phyloP scores from a whole-genome alignment of 2,329 filamentous ascomycete genomes.

The Dendryphion nanum region DNA sequence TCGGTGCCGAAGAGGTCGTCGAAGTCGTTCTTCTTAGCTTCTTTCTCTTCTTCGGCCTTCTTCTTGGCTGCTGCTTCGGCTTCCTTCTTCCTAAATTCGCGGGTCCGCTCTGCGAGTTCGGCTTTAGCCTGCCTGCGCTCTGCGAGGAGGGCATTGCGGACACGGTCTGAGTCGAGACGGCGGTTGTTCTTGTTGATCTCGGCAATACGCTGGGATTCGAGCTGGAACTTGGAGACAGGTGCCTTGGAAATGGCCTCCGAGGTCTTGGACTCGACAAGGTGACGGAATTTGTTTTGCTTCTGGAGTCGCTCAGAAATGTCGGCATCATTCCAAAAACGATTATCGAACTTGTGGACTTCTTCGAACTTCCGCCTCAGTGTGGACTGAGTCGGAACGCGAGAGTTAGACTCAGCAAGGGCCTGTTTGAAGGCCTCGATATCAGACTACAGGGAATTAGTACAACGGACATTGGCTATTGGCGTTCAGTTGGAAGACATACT shows the following conservation, averaged over 20 bases:
- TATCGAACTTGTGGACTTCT: constrained; percentile 76
- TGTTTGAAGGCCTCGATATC: constrained; percentile 82
- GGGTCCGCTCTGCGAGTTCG: constrained; percentile 40
- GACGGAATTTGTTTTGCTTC: constrained; percentile 55
- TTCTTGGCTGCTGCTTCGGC: constrained; percentile 54
- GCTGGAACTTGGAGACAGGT: constrained; percentile 54
- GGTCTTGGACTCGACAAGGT: constrained; percentile 57
- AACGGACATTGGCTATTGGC: neutral
- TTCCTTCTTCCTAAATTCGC: constrained; percentile 54
- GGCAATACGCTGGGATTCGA: constrained; percentile 78
- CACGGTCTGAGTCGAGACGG: constrained; percentile 77
- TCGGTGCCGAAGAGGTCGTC: constrained; percentile 47
- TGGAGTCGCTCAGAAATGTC: constrained; percentile 79
- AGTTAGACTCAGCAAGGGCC: constrained; percentile 65
- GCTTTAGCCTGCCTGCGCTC: constrained; percentile 54
- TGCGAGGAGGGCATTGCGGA: constrained; percentile 85
- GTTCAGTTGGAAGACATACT: constrained; percentile 46
- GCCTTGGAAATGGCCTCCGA: constrained; percentile 57
- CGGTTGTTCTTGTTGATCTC: constrained; percentile 83
- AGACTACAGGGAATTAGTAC: constrained; percentile 46
- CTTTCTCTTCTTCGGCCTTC: constrained; percentile 34
- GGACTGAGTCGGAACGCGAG: constrained; percentile 71
- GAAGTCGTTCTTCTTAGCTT: constrained; percentile 25
- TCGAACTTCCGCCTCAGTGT: constrained; percentile 69
- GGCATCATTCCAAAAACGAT: constrained; percentile 76